Base-by-base conservation (phyloP, 192 early-diverging fungal species). In the Coemansia guatemalensis region DNA sequence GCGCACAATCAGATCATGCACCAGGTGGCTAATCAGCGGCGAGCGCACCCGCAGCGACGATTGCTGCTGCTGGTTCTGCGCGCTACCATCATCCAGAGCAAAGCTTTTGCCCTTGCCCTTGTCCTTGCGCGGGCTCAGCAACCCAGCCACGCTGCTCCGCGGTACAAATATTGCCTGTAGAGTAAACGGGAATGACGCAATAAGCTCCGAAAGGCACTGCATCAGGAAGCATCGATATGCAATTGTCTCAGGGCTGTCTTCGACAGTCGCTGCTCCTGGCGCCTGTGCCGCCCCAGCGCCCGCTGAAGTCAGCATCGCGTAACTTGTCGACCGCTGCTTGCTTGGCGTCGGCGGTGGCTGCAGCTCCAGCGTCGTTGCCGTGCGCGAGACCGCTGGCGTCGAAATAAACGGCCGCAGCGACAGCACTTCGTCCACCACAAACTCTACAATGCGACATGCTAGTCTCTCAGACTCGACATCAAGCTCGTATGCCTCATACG, bases 131-230 rank as follows among this genome's bases (percentile, higher is more conserved):
- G 74, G 74, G 39, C 68, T 80, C 0, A 68, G 60, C 29, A 71
- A 14, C 20, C 27, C n/a, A 9, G 30, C 48, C 41, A 32, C 70
- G n/a, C 27, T 51, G 55, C 12, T 73, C 33, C 79, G 79, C 8
- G 70, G 50, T 11, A 67, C 69, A 59, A 83, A 72, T 17, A 83
- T 60, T 1, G 68, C 70, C 2, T 49, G 56, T 21, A 81, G 64
- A 8, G 69, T 58, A 24, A 88, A 84, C 23, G 90, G 85, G 73
- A 95, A 99, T 4, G 90, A 91, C 2, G 87, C 85, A n/a, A 94
- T 74, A 6, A 99, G 81, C 69, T 99, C 97, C 5, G 91, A 83
- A 24, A 97, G 73, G 51, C 87, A 87, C 67, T 95, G 93, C 62
- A 99, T 71, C 54, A 97, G 63, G 81, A 93, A 96, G 59, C 89